Percentiles rank a stretch among this genome's conserved stretches.
Evolutionary conservation across 2,329 filamentous ascomycete species (phyloP).

Genomic region (Clarireedia paspali): DNA sequence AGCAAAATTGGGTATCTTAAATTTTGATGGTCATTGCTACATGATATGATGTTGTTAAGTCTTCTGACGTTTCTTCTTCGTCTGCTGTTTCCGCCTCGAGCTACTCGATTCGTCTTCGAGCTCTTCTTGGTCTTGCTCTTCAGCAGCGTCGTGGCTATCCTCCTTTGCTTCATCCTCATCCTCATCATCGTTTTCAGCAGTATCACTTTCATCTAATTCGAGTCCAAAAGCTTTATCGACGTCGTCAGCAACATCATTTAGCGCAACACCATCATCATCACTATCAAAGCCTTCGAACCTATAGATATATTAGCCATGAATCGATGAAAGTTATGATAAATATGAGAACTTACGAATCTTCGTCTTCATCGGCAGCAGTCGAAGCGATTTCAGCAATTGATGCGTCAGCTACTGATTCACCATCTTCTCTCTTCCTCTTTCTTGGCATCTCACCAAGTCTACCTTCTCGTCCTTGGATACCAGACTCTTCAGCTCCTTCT

Average conservation of each 20-base stretch:
- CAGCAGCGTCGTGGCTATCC: conserved; percentile 22
- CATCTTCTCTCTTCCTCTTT: conserved; percentile 63
- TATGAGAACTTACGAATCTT: conserved; percentile 18
- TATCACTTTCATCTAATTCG: conserved; percentile 32
- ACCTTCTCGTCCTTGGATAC: conserved; percentile 65
- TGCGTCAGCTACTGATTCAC: conserved; percentile 37
- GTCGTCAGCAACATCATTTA: conserved; percentile 24
- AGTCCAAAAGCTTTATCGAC: conserved; percentile 28
- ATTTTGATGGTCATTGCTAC: neutral
- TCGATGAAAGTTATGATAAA: neutral
- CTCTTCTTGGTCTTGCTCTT: conserved; percentile 27
- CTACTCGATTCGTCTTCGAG: conserved; percentile 18
- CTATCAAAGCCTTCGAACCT: conserved; percentile 43
- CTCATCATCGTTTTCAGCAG: conserved; percentile 22
- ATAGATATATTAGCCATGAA: neutral
- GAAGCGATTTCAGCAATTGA: conserved; percentile 31
- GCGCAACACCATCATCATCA: conserved; percentile 29
- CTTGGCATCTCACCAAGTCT: conserved; percentile 79
- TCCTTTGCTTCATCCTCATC: conserved; percentile 21
- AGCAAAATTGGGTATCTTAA: neutral
- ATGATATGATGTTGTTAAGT: neutral
- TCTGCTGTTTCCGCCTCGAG: conserved; percentile 13
- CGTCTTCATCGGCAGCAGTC: conserved; percentile 24
- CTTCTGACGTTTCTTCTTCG: conserved; percentile 29
- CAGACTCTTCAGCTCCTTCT: conserved; percentile 42